These are phyloP conservation scores for Colletotrichum melonis DNA, from an alignment of 2,329 filamentous ascomycete species.

Conservation along the genomic window DNA sequence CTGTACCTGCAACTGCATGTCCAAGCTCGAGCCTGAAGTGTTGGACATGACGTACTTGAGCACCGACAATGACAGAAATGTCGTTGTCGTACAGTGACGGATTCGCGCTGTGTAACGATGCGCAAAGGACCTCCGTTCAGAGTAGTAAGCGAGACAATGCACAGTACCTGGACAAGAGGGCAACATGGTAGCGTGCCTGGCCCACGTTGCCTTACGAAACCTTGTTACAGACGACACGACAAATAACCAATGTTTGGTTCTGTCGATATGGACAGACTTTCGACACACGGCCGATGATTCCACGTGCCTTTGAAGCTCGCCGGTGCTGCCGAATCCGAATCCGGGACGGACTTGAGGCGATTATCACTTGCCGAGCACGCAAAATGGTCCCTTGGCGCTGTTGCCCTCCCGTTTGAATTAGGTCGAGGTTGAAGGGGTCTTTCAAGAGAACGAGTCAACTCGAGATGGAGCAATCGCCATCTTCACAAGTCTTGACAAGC, in stretches of 20 bases:
- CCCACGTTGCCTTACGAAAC: slow-evolving; percentile 18
- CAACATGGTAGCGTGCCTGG: slow-evolving; percentile 8
- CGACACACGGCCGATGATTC: background rate
- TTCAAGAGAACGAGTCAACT: background rate
- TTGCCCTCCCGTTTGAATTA: background rate
- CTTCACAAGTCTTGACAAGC: background rate
- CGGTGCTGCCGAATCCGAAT: slow-evolving; percentile 17
- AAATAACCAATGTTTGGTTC: background rate
- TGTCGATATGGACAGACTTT: slow-evolving; percentile 10
- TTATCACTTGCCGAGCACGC: background rate
- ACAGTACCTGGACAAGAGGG: slow-evolving; percentile 13
- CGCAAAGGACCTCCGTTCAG: background rate
- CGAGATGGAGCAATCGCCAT: background rate
- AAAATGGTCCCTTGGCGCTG: background rate
- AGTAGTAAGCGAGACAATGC: background rate
- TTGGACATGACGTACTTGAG: slow-evolving; percentile 11
- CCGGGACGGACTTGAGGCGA: slow-evolving; percentile 12
- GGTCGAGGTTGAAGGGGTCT: background rate
- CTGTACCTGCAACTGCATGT: background rate
- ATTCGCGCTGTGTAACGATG: background rate
- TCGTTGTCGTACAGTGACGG: background rate
- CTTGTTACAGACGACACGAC: slow-evolving; percentile 14
- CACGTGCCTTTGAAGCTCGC: slow-evolving; percentile 13
- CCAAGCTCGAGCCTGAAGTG: background rate
- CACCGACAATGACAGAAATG: slow-evolving; percentile 5